Evolutionary conservation across 176 grass and related monocot species (phyloP), one percentile per base, ranked within the genome.

Genomic region (Oryza meyeriana): DNA sequence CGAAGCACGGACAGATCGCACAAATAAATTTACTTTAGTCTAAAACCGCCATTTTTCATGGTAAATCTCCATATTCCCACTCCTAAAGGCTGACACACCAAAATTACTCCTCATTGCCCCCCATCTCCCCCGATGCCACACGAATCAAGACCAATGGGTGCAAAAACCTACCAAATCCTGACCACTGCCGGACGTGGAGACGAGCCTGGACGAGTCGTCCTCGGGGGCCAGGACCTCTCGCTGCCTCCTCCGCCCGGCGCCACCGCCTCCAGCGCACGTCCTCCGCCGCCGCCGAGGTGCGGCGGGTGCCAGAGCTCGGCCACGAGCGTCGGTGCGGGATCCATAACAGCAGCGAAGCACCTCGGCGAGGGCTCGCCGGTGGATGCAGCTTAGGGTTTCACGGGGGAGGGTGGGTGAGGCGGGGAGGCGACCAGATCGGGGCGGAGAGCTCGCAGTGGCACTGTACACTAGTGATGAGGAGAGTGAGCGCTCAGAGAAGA

Each of bases 181-280:
- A 25, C 85, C 88, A 32, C 77, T 72, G 66, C 84, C 74, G 12
- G 88, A 90, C n/a, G 89, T 94, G 55, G 94, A 92, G 59, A 86
- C 92, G 75, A 88, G 88, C 91, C 85, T 89, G 75, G 87, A 88
- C 24, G 91, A 90, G 63, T 97, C 94, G 13, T 94, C 94, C 87
- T 92, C 89, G 35, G 89, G 79, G n/a, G 83, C 75, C 0, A 57
- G 81, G 0, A 58, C 8, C 30, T 88, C 84, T 13, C 74, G 50
- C 72, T 64, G 67, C 62, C 64, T 87, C 73, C 89, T 81, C 75
- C 94, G 33, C 6, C 63, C 74, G 34, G 66, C 69, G 41, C 83
- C 5, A 64, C 83, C 8, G 69, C 80, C 72, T 92, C 92, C 50
- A 75, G 59, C 0, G 71, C 61, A 8, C 50, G 50, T 0, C 18